Base-by-base conservation (phyloP, 2,329 filamentous ascomycete genomes). In the Penicillium brasilianum region DNA sequence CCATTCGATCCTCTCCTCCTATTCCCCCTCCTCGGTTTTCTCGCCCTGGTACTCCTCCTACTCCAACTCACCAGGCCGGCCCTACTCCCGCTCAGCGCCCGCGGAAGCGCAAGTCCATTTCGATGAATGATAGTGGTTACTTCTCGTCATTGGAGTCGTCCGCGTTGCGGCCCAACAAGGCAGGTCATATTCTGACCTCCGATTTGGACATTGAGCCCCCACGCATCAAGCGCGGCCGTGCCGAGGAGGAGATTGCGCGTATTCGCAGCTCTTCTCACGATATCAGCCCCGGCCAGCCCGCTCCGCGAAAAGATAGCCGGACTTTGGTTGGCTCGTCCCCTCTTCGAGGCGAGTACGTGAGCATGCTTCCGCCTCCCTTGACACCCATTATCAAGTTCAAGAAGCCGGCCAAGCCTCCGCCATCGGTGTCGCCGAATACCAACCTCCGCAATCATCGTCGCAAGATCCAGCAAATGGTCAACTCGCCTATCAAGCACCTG, bases 71-170 rank as follows among this genome's bases (percentile, higher is more conserved):
- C 41, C 52, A 54, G 14, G 84, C 85, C 59, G 83, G 87, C 50
- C 88, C 88, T 20, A 90, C 90, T n/a, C 84, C 84, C 46, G 83
- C 80, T 34, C 80, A 82, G 54, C 87, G 87, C 55, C 86, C 88
- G 41, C 88, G 89, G 67, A 92, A 91, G 78, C 89, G 90, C 67
- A 94, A 92, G 76, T 87, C 90, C 70, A 86, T 86, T 32, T 89
- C 90, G 13, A 89, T 96, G 82, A 92, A 91, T 71, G 95, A 99
- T 77, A 98, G 94, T 74, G 95, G 95, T 43, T 99, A 98, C 77
- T 97, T 96, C 74, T 98, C 95, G 1, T 97, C 93, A 0, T 84
- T 98, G 18, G 93, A 97, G 69, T 98, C 95, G 2, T 98, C 95
- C 0, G 92, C 85, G 14, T 85, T 92, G 74, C 87, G 94, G 61